A percentile compares a stretch with the other conserved stretches of the same genome.
These are phyloP conservation scores for Rhynchospora breviuscula DNA, from an alignment of 176 grass and related monocot genomes.

Conservation along the genomic window DNA sequence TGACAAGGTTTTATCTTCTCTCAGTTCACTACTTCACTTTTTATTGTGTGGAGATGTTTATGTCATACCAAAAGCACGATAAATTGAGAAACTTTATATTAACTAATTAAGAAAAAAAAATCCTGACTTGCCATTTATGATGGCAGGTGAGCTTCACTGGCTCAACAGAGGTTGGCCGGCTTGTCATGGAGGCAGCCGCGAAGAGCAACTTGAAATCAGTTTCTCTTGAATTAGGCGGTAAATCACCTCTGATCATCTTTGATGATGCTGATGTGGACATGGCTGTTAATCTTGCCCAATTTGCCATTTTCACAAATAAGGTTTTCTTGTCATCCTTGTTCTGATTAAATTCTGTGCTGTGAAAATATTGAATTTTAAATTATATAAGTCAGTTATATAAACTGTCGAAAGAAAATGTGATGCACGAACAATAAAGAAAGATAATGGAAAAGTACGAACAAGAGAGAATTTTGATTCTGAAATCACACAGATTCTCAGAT, in stretches of 20 bases:
- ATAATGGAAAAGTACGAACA: too few species aligned
- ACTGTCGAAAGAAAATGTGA: too few species aligned
- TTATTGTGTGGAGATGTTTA: not conserved
- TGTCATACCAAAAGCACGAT: not conserved
- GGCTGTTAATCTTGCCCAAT: conserved; percentile 54
- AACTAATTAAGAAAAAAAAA: not conserved
- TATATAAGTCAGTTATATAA: not conserved
- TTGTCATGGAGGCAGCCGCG: conserved; percentile 69
- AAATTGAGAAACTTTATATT: not conserved
- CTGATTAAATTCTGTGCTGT: not conserved
- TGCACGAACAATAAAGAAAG: too few species aligned
- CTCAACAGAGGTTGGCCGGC: conserved; percentile 54
- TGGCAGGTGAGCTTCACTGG: conserved; percentile 75
- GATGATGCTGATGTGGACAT: conserved; percentile 81
- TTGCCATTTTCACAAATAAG: conserved; percentile 87
- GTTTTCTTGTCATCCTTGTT: conserved; percentile 7
- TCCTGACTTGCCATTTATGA: not conserved
- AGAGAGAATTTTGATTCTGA: too few species aligned
- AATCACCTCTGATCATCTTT: conserved; percentile 76
- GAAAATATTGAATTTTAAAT: not conserved
- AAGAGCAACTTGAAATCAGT: conserved; percentile 78
- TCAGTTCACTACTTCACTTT: not conserved
- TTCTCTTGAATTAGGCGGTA: conserved; percentile 83
- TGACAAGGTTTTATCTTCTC: conserved; percentile 45
- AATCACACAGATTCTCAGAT: too few species aligned